Conservation (phyloP, 2,329 filamentous ascomycete species). For the Pseudocercospora fijiensis region DNA sequence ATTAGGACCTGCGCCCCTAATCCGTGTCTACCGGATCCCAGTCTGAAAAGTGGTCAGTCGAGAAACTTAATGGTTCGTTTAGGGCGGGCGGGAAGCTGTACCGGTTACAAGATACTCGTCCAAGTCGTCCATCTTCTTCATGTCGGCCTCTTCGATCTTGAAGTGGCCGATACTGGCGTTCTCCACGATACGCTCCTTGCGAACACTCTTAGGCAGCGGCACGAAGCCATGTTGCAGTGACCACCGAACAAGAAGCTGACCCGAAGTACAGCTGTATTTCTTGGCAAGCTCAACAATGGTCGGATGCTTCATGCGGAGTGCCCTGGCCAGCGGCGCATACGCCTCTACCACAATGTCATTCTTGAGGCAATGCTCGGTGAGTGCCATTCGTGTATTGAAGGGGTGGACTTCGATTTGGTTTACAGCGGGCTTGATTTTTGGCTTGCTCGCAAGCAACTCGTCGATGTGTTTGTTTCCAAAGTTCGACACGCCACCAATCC, state of each 20-base stretch:
- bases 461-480: conserved; percentile 73
- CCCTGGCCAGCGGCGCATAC: conserved; percentile 74
- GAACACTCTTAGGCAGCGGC: conserved; percentile 70
- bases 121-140: conserved; percentile 61
- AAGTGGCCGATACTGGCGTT: conserved; percentile 64
- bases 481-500: conserved; percentile 73
- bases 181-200: conserved; percentile 60
- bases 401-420: conserved; percentile 83
- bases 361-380: conserved; percentile 64
- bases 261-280: conserved; percentile 69
- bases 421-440: conserved; percentile 64
- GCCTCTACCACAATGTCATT: conserved; percentile 72
- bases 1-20: conserved; percentile 8
- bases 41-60: conserved; percentile 28
- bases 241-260: conserved; percentile 76
- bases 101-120: conserved; percentile 74
- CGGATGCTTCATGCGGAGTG: conserved; percentile 66
- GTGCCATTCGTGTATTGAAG: conserved; percentile 71
- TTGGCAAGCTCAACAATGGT: conserved; percentile 61
- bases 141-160: conserved; percentile 62
- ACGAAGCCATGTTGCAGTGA: conserved; percentile 72
- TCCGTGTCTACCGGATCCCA: conserved; percentile 39
- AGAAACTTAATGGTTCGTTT: background rate
- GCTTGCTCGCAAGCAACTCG: conserved; percentile 64
- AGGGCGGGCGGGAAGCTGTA: conserved; percentile 44